Evolutionary conservation across 1,139 yeast species (phyloP), one percentile per base, ranked within the genome.

Genomic region (Zhuliangozyma blackwelliae): DNA sequence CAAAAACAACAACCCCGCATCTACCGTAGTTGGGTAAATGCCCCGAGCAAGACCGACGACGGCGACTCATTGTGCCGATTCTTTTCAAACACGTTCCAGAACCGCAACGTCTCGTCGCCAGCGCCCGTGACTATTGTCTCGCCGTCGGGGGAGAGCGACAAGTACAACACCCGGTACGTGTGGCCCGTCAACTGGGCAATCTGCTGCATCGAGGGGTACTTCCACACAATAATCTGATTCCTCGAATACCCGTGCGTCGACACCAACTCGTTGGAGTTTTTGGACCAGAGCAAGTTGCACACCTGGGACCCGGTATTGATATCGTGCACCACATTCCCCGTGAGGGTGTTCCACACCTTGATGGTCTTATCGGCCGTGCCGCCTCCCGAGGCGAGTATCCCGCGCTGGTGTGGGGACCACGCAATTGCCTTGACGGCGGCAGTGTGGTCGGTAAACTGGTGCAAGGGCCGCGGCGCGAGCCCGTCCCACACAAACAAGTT

Each of bases 81-180:
- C 57, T 83, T 87, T 43, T 86, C 95, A 62, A 87, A 89, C 2
- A 88, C 83, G 50, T 86, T 87, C 97, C 97, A 90, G 52, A 89
- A 87, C 49, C 97, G 63, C 41, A 92, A 65, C 0, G 98, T 92
- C 59, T 94, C 98, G 61, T 92, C 99, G 2, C 98, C 98, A 1
- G 98, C 97, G 1, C 98, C 99, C 0, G 98, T 90, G 3, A 92
- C 98, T n/a, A 92, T 84, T 0, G 97, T 88, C 46, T 87, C 90
- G 1, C 98, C 98, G 61, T 92, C 97, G 0, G 97, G 96, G n/a
- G 95, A 84, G 65, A 92, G 72, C 3, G 96, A 79, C 47, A 92
- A 69, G 56, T 92, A 94, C 35, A 94, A 65, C 7, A 92, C 98
- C 43, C 99, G 72, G 55, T 85, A 88, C 1, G 96, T 87, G 54